Base-by-base conservation (phyloP, 257 asterid species). In the Asclepias syriaca region DNA sequence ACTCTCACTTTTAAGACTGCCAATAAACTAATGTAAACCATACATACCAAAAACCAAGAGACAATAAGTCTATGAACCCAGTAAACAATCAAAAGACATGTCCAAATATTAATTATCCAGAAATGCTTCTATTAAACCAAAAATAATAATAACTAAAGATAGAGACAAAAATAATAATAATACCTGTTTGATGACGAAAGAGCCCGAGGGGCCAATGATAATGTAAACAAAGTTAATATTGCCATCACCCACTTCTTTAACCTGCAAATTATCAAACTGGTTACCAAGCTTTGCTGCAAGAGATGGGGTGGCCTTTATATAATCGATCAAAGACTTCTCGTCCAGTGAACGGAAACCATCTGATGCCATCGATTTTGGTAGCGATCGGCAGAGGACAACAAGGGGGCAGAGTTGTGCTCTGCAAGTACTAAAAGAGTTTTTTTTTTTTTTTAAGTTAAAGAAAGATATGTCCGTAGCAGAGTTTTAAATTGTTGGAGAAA, bases 221-320 rank as follows among this genome's bases (percentile, higher is more conserved):
- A 95, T 90, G 77, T 82, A 95, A 27, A 95, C 99, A 65, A 90
- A 95, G 83, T 95, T 95, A 81, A 95, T 96, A 84, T 95, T 95
- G 69, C 99, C 99, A 74, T 95, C 99, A 56, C 99, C 99, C 1
- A 95, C 96, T 85, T 95, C 99, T 79, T 84, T 85, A 74, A 95
- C 81, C 65, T 86, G 78, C 65, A 92, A 85, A 37, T 85, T 73
- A 66, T 95, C 92, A 46, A 90, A 80, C 64, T 87, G 80, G 55
- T 81, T 69, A 0, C 92, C 97, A 7, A 95, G 88, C 81, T 86
- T 86, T 61, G 81, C 78, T 24, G 93, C 83, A 27, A 95, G 87
- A 55, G 87, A 21, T 9, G 98, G 96, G 37, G 99, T 88, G 24
- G 91, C 76, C 84, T 86, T 90, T 66, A 95, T 40, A 75, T 90